Conservation (phyloP, 768 basidiomycete genomes). For the Mycena amicta region DNA sequence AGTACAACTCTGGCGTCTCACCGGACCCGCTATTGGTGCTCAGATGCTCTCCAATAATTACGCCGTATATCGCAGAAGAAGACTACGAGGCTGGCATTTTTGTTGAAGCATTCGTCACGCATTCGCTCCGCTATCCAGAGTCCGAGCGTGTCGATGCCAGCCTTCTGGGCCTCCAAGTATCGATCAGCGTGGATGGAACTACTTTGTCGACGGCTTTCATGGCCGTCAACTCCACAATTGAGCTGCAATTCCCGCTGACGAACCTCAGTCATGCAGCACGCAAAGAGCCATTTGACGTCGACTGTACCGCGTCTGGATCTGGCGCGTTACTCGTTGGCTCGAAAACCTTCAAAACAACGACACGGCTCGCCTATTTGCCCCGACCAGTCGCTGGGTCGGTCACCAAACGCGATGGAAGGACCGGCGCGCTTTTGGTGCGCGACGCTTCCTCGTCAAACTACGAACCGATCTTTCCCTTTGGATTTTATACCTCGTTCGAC, state of each 20-base stretch:
- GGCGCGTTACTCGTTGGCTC: not conserved
- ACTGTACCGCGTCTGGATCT: conserved; percentile 8
- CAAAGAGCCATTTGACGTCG: conserved; percentile 13
- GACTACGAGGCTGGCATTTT: conserved; percentile 10
- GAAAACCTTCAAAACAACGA: conserved; percentile 3
- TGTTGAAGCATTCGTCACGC: conserved; percentile 17
- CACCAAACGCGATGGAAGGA: conserved; percentile 51
- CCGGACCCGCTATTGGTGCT: conserved; percentile 43
- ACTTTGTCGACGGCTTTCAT: conserved; percentile 1
- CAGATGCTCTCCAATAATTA: conserved; percentile 48
- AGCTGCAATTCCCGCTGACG: conserved; percentile 19
- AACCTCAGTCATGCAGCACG: conserved; percentile 16
- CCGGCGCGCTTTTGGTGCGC: conserved; percentile 42
- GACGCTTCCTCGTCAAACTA: conserved; percentile 29
- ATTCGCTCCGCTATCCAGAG: conserved; percentile 2
- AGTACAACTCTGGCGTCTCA: conserved; percentile 34
- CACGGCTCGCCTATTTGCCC: conserved; percentile 43
- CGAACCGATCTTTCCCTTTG: conserved; percentile 52
- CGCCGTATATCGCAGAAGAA: conserved; percentile 51
- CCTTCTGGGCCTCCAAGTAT: conserved; percentile 5
- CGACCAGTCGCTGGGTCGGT: conserved; percentile 37
- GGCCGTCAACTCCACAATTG: conserved; percentile 7
- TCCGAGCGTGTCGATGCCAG: conserved; percentile 1
- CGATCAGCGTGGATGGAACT: conserved; percentile 1
- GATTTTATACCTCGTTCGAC: conserved; percentile 55